Evolutionary conservation across 2,329 filamentous ascomycete species (phyloP).

Genomic region (Trichoderma brevicompactum): DNA sequence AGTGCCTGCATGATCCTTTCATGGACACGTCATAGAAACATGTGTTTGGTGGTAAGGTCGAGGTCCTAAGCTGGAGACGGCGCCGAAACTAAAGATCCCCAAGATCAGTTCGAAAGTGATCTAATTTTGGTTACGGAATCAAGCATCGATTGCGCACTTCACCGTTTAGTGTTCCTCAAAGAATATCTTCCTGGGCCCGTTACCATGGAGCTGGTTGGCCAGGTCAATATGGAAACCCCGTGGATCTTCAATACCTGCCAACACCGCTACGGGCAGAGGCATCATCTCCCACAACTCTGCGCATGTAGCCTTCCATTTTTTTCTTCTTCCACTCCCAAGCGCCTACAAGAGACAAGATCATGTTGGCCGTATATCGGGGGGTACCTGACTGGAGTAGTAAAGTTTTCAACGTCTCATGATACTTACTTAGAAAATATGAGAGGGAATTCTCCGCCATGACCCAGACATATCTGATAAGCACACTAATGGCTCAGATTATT

Average conservation of each 20-base stretch:
- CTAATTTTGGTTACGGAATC: slow-evolving; percentile 9
- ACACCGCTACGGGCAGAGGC: neutral
- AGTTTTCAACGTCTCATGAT: neutral
- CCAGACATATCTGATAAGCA: neutral
- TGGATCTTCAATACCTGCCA: neutral
- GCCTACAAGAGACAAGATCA: neutral
- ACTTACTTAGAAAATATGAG: neutral
- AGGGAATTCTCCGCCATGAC: neutral
- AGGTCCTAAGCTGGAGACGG: neutral
- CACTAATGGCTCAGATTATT: neutral
- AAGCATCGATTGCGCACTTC: slow-evolving; percentile 21
- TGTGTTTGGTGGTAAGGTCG: neutral
- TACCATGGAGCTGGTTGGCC: slow-evolving; percentile 5
- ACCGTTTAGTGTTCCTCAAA: neutral
- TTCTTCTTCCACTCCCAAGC: neutral
- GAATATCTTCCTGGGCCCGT: neutral
- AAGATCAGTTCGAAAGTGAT: neutral
- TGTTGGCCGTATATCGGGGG: neutral
- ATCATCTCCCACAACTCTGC: neutral
- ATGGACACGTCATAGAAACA: neutral
- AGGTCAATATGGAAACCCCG: neutral
- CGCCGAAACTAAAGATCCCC: neutral
- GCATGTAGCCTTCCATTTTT: neutral
- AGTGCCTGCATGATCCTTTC: too few species aligned
- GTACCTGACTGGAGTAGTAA: neutral